Percentiles rank a stretch among this genome's conserved stretches.
Conservation (phyloP, 2,329 filamentous ascomycete genomes). For the Cadophora sp. region DNA sequence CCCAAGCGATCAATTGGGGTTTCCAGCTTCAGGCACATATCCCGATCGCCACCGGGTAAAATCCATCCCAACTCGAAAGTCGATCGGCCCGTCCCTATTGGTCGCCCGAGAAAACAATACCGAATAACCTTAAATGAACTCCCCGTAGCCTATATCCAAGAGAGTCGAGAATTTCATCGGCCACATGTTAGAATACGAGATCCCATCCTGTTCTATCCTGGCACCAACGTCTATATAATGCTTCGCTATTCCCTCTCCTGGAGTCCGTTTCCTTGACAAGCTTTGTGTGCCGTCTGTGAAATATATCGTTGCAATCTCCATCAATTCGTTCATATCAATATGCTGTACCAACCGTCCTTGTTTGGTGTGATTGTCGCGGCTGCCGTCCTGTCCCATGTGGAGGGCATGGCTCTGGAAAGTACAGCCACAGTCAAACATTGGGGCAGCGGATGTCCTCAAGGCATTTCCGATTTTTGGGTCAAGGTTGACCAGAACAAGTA, state of each 20-base stretch:
- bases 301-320: not conserved
- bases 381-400: not conserved
- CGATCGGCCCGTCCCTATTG: not conserved
- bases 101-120: not conserved
- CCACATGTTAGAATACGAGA: slow-evolving; percentile 4
- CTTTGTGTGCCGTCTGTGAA: not conserved
- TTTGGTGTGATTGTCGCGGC: not conserved
- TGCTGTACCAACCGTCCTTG: not conserved
- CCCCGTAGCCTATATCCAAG: slow-evolving; percentile 8
- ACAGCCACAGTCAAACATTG: not conserved
- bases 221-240: slow-evolving; percentile 4
- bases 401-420: not conserved
- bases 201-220: too few species aligned
- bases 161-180: not conserved
- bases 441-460: slow-evolving; percentile 11
- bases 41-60: slow-evolving; percentile 12
- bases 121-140: slow-evolving; percentile 11
- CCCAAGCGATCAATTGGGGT: not conserved
- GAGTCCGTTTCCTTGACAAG: not conserved
- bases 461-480: slow-evolving; percentile 2
- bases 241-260: not conserved
- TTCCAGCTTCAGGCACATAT: not conserved
- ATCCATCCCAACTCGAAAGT: not conserved
- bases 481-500: slow-evolving; percentile 3
- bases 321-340: not conserved